Evolutionary conservation across 2,329 filamentous ascomycete species (phyloP).

Genomic region (Madurella mycetomatis): DNA sequence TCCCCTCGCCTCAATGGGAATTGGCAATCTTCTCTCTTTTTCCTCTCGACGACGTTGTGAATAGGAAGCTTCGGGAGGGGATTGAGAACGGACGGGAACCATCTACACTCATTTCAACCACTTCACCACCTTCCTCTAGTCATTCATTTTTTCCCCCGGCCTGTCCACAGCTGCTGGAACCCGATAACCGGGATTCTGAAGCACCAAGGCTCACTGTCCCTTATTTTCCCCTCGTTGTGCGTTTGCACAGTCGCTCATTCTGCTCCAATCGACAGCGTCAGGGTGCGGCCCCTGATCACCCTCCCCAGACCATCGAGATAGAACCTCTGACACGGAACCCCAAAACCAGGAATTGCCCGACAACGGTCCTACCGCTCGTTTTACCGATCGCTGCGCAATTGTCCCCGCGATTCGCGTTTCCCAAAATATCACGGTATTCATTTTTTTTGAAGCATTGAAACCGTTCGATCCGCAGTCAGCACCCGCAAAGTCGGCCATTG

Average conservation of each 20-base stretch:
- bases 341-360: conserved; percentile 14
- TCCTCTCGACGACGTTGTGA: not conserved
- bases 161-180: conserved; percentile 3
- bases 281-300: conserved; percentile 29
- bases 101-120: conserved; percentile 15
- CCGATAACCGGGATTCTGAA: conserved; percentile 8
- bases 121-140: conserved; percentile 3
- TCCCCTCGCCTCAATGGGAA: conserved; percentile 8
- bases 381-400: conserved; percentile 9
- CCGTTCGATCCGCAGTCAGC: not conserved
- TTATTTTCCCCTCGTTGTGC: conserved; percentile 13
- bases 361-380: conserved; percentile 8
- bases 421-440: conserved; percentile 3
- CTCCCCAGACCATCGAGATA: conserved; percentile 19
- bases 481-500: too few relatives aligned
- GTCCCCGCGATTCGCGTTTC: not conserved
- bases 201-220: conserved; percentile 9
- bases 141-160: conserved; percentile 12
- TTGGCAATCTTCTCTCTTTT: conserved; percentile 1
- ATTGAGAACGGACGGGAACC: conserved; percentile 2
- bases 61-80: not conserved
- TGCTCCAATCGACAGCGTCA: conserved; percentile 24
- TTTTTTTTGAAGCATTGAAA: conserved; percentile 5
- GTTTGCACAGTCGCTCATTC: conserved; percentile 22
- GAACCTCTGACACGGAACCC: conserved; percentile 23